Base-by-base conservation (phyloP, 345 rosid species). In the Heritiera fomes region DNA sequence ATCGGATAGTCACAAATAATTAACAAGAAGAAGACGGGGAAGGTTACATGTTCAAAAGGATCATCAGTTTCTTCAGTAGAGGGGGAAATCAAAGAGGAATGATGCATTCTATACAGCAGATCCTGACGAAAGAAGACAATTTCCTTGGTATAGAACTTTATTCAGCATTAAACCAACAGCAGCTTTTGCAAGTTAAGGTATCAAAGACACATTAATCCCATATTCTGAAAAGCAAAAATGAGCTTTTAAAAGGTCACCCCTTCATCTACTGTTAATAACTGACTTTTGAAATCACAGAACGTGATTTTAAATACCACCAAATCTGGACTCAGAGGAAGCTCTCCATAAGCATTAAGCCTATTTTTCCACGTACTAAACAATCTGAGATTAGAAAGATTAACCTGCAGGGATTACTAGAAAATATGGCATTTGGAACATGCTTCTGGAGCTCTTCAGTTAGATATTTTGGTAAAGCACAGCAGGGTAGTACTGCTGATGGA, bases 361-460 rank as follows among this genome's bases (percentile, higher is more conserved):
- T 23, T 23, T 23, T 49, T 52, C 55, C 59, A 30, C 20, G 78
- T 56, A 56, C 68, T 49, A 23, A 63, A 1, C 5, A 32, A 58
- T 58, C n/a, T 38, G 15, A 34, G 20, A 59, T 75, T 45, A 52
- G 34, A 75, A 28, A 79, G 78, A 80, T 66, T 78, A 64, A 92
- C 99, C 98, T 92, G 98, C 99, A 94, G 65, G 99, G 99, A 86
- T 96, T 96, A 81, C 91, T 91, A 34, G 91, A 81, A 87, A 96
- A 96, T 84, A 91, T 90, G 70, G 97, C 95, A 83, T 89, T 88
- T 7, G 97, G 98, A 80, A 92, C 78, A 73, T 81, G 75, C 13
- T 88, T 84, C 78, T 72, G 87, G 80, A 96, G 87, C 89, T 94
- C 99, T 81, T 91, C 92, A 18, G 89, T 90, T 67, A 96, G 77